phyloP scores from a whole-genome alignment of 1,284 basidiomycete genomes.

The Austroboletus olivaceoglutinosus region DNA sequence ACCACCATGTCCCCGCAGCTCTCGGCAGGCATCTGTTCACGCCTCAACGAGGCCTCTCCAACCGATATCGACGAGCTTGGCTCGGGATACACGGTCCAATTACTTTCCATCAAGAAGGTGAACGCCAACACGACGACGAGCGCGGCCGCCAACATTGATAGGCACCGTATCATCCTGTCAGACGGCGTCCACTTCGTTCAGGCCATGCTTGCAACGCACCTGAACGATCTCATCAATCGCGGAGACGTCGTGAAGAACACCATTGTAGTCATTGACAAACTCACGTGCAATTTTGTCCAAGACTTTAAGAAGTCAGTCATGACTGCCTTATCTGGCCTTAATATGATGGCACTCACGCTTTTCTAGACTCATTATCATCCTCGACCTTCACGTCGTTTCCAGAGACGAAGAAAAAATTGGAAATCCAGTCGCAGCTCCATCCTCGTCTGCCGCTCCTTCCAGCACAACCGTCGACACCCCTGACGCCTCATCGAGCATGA shows the following conservation, averaged over 20 bases:
- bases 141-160: conserved; percentile 41
- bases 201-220: conserved; percentile 93
- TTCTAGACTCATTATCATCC: conserved; percentile 80
- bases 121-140: conserved; percentile 39
- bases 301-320: conserved; percentile 66
- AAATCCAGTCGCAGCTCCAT: conserved; percentile 51
- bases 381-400: conserved; percentile 63
- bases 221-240: conserved; percentile 75
- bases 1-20: conserved; percentile 43
- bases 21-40: conserved; percentile 54
- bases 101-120: conserved; percentile 82
- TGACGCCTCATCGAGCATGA: conserved; percentile 2
- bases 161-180: conserved; percentile 73
- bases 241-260: conserved; percentile 71
- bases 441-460: conserved; percentile 8
- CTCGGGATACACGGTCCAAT: conserved; percentile 68
- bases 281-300: conserved; percentile 84
- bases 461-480: conserved; percentile 7
- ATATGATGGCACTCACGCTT: conserved; percentile 4
- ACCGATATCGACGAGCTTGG: conserved; percentile 52
- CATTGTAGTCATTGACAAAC: conserved; percentile 72
- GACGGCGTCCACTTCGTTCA: conserved; percentile 85
- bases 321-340: conserved; percentile 7
- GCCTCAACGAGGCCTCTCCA: conserved; percentile 47
- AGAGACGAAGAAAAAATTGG: conserved; percentile 71